phyloP scores from a whole-genome alignment of 495 filamentous ascomycete genomes.

The Stereocaulon alpinum region DNA sequence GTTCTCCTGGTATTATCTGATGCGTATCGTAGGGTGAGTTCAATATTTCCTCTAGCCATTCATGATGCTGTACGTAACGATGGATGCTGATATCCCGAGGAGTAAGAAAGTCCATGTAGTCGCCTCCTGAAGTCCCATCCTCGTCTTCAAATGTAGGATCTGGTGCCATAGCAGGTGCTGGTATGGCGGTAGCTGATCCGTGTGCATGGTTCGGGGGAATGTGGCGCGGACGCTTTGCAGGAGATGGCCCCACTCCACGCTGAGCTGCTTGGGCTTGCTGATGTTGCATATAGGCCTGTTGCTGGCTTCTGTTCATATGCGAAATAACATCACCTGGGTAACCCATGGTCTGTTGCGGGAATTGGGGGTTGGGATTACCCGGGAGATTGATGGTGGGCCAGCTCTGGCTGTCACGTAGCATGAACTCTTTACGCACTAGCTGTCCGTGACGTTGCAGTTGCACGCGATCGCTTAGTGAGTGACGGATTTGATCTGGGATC shows the following conservation, averaged over 20 bases:
- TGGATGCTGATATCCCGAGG: constrained; percentile 77
- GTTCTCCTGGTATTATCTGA: constrained; percentile 77
- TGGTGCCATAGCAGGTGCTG: constrained; percentile 6
- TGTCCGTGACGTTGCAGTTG: constrained; percentile 70
- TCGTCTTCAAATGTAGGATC: constrained; percentile 56
- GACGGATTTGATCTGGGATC: constrained; percentile 45
- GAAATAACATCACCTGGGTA: constrained; percentile 25
- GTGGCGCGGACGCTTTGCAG: constrained; percentile 21
- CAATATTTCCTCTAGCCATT: constrained; percentile 98
- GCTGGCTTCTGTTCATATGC: constrained; percentile 23
- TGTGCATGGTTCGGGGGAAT: constrained; percentile 12
- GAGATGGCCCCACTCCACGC: constrained; percentile 16
- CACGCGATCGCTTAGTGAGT: constrained; percentile 50
- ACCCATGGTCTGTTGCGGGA: constrained; percentile 24
- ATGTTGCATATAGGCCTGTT: constrained; percentile 24
- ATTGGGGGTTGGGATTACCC: constrained; percentile 20
- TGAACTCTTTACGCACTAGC: constrained; percentile 83
- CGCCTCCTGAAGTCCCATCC: constrained; percentile 74
- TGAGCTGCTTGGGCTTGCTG: constrained; percentile 16
- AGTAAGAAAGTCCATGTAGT: constrained; percentile 77
- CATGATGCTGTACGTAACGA: constrained; percentile 87
- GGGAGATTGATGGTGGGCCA: constrained; percentile 82
- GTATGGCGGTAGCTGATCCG: constrained; percentile 12
- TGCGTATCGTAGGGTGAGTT: constrained; percentile 71
- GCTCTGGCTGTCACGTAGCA: constrained; percentile 74